Conservation (phyloP, 208 protist genomes). For the Acanthamoeba pearcei region DNA sequence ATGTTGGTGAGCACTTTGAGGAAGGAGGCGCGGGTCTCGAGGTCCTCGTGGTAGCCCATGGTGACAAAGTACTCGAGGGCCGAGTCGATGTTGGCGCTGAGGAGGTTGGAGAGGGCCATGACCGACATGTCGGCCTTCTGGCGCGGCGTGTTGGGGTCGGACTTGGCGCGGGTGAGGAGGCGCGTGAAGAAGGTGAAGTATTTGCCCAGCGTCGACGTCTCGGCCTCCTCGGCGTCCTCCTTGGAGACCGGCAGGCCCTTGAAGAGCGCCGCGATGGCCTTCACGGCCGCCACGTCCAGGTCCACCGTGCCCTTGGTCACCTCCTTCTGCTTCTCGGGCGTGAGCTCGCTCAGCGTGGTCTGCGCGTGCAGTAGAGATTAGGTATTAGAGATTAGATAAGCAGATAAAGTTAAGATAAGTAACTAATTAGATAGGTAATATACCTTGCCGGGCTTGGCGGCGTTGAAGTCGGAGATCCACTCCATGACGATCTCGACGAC, state of each 20-base stretch:
- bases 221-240: slow-evolving; percentile 59
- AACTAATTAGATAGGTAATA: too few species aligned
- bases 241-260: slow-evolving; percentile 71
- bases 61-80: slow-evolving; percentile 81
- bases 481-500: slow-evolving; percentile 83
- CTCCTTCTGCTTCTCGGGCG: slow-evolving; percentile 64
- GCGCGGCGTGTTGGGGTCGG: slow-evolving; percentile 74
- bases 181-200: slow-evolving; percentile 85
- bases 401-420: too few species aligned
- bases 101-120: slow-evolving; percentile 79
- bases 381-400: too few species aligned
- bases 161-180: slow-evolving; percentile 77
- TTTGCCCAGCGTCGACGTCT: slow-evolving; percentile 77
- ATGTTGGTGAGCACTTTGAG: slow-evolving; percentile 86
- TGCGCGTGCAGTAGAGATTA: neutral
- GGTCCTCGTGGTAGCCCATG: slow-evolving; percentile 85
- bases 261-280: slow-evolving; percentile 77
- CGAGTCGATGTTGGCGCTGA: slow-evolving; percentile 82
- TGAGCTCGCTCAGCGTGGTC: slow-evolving; percentile 46
- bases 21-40: slow-evolving; percentile 83
- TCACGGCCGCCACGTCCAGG: slow-evolving; percentile 77
- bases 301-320: slow-evolving; percentile 68
- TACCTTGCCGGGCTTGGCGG: neutral
- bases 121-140: slow-evolving; percentile 79
- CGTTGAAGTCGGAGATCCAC: slow-evolving; percentile 80